These are phyloP conservation scores for Leishmania amazonensis DNA, from an alignment of 208 protist genomes.

Conservation along the genomic window DNA sequence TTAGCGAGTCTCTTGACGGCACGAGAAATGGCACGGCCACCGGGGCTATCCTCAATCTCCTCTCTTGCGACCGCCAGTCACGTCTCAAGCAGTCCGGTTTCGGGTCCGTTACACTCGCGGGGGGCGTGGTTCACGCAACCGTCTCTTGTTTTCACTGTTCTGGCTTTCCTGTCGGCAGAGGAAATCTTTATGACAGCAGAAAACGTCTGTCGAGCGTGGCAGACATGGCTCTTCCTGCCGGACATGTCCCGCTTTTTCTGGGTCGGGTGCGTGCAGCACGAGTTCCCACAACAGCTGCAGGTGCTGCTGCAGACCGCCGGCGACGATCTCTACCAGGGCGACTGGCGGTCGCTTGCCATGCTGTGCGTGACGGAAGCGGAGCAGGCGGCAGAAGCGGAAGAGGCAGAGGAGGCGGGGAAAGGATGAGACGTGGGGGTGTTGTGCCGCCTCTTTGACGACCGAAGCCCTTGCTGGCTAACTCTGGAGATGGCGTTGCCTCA, in stretches of 20 bases:
- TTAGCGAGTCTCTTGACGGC: constrained; percentile 33
- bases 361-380: constrained; percentile 52
- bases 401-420: not conserved
- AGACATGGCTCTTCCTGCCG: constrained; percentile 51
- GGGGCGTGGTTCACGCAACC: constrained; percentile 27
- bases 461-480: not conserved
- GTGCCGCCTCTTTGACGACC: not conserved
- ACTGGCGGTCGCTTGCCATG: constrained; percentile 82
- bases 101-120: not conserved
- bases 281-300: constrained; percentile 59
- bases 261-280: constrained; percentile 69
- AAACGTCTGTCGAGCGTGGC: constrained; percentile 70
- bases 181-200: constrained; percentile 57
- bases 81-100: too few relatives aligned
- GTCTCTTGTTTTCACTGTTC: constrained; percentile 52
- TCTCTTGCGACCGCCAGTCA: not conserved
- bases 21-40: constrained; percentile 6
- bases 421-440: not conserved
- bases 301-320: constrained; percentile 42
- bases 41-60: not conserved
- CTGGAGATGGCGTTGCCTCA: not conserved
- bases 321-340: constrained; percentile 45
- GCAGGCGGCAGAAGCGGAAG: constrained; percentile 12
- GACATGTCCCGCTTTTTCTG: constrained; percentile 67
- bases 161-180: constrained; percentile 66